A percentile compares a stretch with the other conserved stretches of the same genome.
phyloP scores from a whole-genome alignment of 371 early-diverging fungal genomes.

The Mortierella sp. region DNA sequence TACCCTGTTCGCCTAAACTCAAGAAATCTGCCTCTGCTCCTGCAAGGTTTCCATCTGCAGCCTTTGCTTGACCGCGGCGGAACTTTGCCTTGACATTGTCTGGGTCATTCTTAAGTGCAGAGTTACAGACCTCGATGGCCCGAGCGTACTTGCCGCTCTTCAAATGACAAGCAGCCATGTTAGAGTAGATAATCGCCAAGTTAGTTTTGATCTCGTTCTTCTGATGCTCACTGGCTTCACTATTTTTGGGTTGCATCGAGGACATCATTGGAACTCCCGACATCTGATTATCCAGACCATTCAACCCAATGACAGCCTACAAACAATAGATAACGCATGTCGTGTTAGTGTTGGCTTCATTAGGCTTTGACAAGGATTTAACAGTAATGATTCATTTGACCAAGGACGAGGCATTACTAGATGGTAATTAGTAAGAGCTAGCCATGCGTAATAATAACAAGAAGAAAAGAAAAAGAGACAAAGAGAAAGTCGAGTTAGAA shows the following conservation, averaged over 20 bases:
- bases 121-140: slow-evolving; percentile 44
- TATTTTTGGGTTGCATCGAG: slow-evolving; percentile 16
- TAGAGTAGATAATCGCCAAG: slow-evolving; percentile 41
- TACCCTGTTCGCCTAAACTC: slow-evolving; percentile 49
- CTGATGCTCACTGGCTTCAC: slow-evolving; percentile 24
- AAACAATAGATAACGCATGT: not conserved
- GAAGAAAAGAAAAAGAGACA: not conserved
- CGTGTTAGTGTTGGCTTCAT: not conserved
- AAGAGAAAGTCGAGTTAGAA: no score
- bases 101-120: slow-evolving; percentile 56
- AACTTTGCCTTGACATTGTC: slow-evolving; percentile 60
- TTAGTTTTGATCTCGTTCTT: slow-evolving; percentile 45
- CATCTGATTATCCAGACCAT: slow-evolving; percentile 52
- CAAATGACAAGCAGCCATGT: slow-evolving; percentile 54
- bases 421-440: slow-evolving; percentile 27
- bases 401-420: slow-evolving; percentile 15
- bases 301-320: slow-evolving; percentile 46
- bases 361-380: not conserved
- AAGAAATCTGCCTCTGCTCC: slow-evolving; percentile 56
- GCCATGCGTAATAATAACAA: slow-evolving; percentile 12
- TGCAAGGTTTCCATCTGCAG: slow-evolving; percentile 56
- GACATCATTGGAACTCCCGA: slow-evolving; percentile 50
- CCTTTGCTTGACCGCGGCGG: slow-evolving; percentile 61
- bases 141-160: slow-evolving; percentile 44
- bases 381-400: not conserved